These are phyloP conservation scores for Eucalyptus pumila DNA, from an alignment of 345 rosid genomes.

Conservation along the genomic window DNA sequence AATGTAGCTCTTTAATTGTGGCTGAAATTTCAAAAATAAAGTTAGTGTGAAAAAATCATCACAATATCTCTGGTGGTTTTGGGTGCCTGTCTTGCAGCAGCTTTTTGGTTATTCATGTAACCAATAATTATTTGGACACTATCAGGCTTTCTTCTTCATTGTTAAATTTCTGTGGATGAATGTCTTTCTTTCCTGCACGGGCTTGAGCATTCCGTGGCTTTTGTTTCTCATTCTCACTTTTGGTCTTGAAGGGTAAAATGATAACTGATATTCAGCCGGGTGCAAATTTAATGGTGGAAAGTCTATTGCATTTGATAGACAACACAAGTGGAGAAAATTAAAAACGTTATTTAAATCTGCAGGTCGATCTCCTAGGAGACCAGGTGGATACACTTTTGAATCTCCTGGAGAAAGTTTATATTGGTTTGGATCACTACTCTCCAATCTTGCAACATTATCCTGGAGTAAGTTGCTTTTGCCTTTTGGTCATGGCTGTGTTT, in stretches of 20 bases:
- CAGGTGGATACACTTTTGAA: slow-evolving; percentile 63
- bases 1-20: neutral
- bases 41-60: neutral
- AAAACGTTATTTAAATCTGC: neutral
- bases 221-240: neutral
- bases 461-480: slow-evolving; percentile 45
- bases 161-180: neutral
- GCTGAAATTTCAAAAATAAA: neutral
- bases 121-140: neutral
- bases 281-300: neutral
- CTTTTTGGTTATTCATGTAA: neutral
- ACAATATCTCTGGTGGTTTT: neutral
- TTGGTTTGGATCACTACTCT: slow-evolving; percentile 90
- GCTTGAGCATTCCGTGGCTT: neutral
- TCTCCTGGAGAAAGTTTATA: slow-evolving; percentile 89
- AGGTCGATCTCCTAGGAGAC: slow-evolving; percentile 96
- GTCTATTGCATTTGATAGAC: neutral
- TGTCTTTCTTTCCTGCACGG: neutral
- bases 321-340: neutral
- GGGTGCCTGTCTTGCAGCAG: neutral
- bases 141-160: neutral
- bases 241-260: neutral
- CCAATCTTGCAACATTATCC: slow-evolving; percentile 81
- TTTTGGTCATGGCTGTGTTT: neutral
- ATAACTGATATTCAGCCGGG: neutral